Evolutionary conservation across 1,139 yeast genomes (phyloP), one percentile per base, ranked within the genome.

Genomic region (Barnettozyma hawaiiensis): DNA sequence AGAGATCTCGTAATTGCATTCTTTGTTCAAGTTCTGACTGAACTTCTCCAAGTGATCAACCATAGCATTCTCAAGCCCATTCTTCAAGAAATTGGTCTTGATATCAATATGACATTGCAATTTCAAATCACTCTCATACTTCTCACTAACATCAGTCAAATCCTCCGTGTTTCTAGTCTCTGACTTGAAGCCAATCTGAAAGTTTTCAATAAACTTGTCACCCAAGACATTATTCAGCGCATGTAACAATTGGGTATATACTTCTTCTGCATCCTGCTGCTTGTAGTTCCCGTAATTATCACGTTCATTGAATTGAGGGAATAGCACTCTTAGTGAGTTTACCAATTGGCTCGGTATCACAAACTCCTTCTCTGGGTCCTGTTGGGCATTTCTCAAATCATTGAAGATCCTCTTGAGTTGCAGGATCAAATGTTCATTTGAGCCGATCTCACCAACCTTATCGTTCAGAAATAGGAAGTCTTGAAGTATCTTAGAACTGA

Each of bases 221-320:
- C 76, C 65, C 59, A 73, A 56, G 43, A 71, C 66, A n/a, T 55
- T 48, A 31, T 76, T 66, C 49, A 87, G 63, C 27, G 74, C 65
- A 37, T 70, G 67, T 50, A 90, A 65, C 44, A 92, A 73, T 60
- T 85, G 94, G 12, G 96, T 82, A 66, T 81, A 89, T 21, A 94
- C 85, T 62, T 92, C 99, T 66, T 92, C 99, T 0, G 98, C 98
- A 69, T 92, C 99, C 64, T 92, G 99, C 66, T 92, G 98, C 61
- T 85, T 89, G 61, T 75, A 85, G 47, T 75, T 70, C 1, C 97
- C 97, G 44, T 70, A 67, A 40, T 73, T 73, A 47, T 69, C 75
- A 51, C 75, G 71, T 60, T 92, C 97, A 35, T 85, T 86, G 65
- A 94, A 92, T 65, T 94, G 97, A 2, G 97, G 97, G 58, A 77